Conservation (phyloP, 352 stramenopile genomes). For the Globisporangium viniferum region DNA sequence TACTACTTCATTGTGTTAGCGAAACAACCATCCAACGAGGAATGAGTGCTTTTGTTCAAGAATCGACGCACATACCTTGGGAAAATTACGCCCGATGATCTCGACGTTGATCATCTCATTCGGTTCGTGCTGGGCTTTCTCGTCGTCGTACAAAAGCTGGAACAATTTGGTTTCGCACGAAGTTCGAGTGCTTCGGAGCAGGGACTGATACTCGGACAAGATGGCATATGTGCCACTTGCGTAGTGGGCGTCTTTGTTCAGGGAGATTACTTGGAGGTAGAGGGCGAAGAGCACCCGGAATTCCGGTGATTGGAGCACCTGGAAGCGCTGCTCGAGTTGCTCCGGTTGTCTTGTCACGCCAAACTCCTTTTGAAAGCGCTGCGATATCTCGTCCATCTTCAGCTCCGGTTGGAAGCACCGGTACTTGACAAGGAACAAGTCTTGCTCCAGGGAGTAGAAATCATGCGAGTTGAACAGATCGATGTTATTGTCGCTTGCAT, state of each 20-base stretch:
- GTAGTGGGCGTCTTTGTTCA: slow-evolving; percentile 36
- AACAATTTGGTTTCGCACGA: slow-evolving; percentile 61
- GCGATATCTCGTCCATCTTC: slow-evolving; percentile 28
- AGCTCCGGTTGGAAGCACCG: slow-evolving; percentile 57
- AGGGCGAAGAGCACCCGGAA: slow-evolving; percentile 42
- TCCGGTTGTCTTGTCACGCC: slow-evolving; percentile 22
- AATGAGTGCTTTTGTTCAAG: background rate
- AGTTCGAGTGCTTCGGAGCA: slow-evolving; percentile 47
- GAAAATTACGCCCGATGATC: slow-evolving; percentile 54
- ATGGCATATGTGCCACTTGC: slow-evolving; percentile 25
- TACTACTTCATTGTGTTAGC: slow-evolving; percentile 29
- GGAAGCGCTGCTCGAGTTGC: slow-evolving; percentile 42
- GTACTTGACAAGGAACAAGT: slow-evolving; percentile 58
- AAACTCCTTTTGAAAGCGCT: slow-evolving; percentile 49
- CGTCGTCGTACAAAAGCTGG: slow-evolving; percentile 60
- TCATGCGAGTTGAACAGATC: slow-evolving; percentile 40
- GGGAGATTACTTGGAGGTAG: slow-evolving; percentile 42
- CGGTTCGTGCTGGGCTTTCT: slow-evolving; percentile 44
- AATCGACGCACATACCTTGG: slow-evolving; percentile 31
- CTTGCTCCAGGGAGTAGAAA: slow-evolving; percentile 46
- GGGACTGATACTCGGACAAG: slow-evolving; percentile 41
- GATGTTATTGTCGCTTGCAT: slow-evolving; percentile 27
- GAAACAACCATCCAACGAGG: background rate
- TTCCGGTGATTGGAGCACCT: slow-evolving; percentile 33
- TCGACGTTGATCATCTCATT: slow-evolving; percentile 52